Evolutionary conservation across 2,329 filamentous ascomycete species (phyloP).

Genomic region (Hymenoscyphus albidus): DNA sequence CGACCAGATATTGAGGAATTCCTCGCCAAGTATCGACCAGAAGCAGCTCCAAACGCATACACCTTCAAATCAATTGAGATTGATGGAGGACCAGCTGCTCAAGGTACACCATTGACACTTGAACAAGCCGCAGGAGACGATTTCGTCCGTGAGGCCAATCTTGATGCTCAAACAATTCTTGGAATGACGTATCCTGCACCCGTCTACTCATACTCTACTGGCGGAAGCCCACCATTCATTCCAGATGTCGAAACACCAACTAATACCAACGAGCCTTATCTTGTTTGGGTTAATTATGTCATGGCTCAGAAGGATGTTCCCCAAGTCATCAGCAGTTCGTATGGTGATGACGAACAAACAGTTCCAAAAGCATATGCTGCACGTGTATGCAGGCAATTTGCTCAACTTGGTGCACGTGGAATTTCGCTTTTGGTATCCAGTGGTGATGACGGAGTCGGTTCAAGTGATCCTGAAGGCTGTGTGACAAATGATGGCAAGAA

Average conservation of each 20-base stretch:
- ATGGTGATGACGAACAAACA: slow-evolving; percentile 56
- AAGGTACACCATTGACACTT: slow-evolving; percentile 14
- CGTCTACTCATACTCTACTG: slow-evolving; percentile 52
- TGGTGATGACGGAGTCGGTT: slow-evolving; percentile 49
- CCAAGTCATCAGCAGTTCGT: slow-evolving; percentile 53
- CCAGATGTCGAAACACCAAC: slow-evolving; percentile 42
- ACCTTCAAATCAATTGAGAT: slow-evolving; percentile 19
- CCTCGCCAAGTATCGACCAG: slow-evolving; percentile 18
- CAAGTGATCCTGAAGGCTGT: slow-evolving; percentile 39
- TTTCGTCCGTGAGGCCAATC: slow-evolving; percentile 45
- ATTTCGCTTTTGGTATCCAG: slow-evolving; percentile 48
- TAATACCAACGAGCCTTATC: slow-evolving; percentile 59
- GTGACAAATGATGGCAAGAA: slow-evolving; percentile 54
- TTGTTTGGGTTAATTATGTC: slow-evolving; percentile 51
- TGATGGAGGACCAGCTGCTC: slow-evolving; percentile 15
- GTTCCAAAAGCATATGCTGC: slow-evolving; percentile 50
- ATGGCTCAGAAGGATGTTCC: slow-evolving; percentile 46
- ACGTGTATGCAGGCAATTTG: slow-evolving; percentile 51
- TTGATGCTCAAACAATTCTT: slow-evolving; percentile 54
- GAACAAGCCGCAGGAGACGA: slow-evolving; percentile 15
- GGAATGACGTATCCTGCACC: slow-evolving; percentile 51
- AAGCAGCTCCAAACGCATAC: slow-evolving; percentile 12
- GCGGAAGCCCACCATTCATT: slow-evolving; percentile 49
- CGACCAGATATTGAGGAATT: slow-evolving; percentile 23
- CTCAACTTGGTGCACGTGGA: slow-evolving; percentile 50